Conservation (phyloP, 164 flowering plant genomes). For the Vitis labrusca region DNA sequence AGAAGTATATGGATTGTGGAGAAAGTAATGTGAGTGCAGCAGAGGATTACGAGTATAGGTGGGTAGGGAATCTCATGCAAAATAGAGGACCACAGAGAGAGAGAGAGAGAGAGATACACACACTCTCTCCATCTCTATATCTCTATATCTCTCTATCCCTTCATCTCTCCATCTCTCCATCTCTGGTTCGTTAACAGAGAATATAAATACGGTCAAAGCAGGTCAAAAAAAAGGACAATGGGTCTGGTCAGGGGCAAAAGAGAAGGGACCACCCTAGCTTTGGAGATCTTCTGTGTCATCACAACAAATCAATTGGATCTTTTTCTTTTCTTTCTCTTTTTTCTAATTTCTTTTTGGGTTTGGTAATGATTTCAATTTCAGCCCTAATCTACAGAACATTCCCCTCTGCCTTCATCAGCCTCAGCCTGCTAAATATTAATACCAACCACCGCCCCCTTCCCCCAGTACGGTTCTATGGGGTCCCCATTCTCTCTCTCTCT, state of each 20-base stretch:
- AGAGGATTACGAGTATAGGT: slow-evolving; percentile 17
- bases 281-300: slow-evolving; percentile 16
- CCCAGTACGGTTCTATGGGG: too few relatives aligned
- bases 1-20: slow-evolving; percentile 13
- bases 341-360: background rate
- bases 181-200: slow-evolving; percentile 17
- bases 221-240: slow-evolving; percentile 26
- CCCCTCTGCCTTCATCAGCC: slow-evolving; percentile 4
- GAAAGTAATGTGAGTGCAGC: slow-evolving; percentile 12
- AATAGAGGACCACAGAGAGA: slow-evolving; percentile 13
- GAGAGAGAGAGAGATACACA: too few relatives aligned
- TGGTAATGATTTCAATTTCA: background rate
- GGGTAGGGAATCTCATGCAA: slow-evolving; percentile 23
- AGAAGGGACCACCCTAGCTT: slow-evolving; percentile 2
- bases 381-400: slow-evolving; percentile 9
- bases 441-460: too few relatives aligned
- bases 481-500: too few relatives aligned
- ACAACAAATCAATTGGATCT: slow-evolving; percentile 13
- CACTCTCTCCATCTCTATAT: background rate
- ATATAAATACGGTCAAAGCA: slow-evolving; percentile 29
- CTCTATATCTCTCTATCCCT: background rate
- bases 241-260: slow-evolving; percentile 2
- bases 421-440: too few relatives aligned
- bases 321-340: background rate
- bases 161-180: background rate